A percentile compares a stretch with the other conserved stretches of the same genome.
Conservation (phyloP, 164 flowering plant species). For the Litsea cubeba region DNA sequence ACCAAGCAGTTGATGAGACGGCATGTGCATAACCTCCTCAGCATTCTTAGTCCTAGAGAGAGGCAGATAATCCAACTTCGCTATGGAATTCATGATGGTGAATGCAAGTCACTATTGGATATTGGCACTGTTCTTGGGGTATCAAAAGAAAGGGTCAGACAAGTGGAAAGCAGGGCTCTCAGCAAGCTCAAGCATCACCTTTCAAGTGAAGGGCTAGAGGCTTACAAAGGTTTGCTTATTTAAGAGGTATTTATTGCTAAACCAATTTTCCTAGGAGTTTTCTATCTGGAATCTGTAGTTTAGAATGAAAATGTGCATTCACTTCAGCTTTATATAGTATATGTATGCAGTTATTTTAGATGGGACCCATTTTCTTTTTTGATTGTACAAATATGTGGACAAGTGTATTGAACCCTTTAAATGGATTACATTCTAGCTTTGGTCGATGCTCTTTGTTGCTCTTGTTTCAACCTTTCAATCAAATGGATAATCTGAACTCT, state of each 20-base stretch:
- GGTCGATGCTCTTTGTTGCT: no score
- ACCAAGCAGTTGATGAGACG: slow-evolving; percentile 71
- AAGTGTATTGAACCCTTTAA: no score
- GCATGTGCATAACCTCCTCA: slow-evolving; percentile 59
- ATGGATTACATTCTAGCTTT: no score
- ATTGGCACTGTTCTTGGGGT: slow-evolving; percentile 55
- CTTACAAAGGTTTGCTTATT: slow-evolving; percentile 41
- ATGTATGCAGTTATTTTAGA: neutral
- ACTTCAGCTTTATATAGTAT: neutral
- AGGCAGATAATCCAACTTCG: slow-evolving; percentile 59
- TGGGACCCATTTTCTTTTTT: neutral
- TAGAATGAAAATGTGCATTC: neutral
- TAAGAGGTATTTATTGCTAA: slow-evolving; percentile 7
- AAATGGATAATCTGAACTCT: no score
- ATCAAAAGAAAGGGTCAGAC: slow-evolving; percentile 81
- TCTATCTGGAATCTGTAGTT: neutral
- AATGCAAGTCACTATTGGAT: slow-evolving; percentile 44
- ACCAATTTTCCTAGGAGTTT: neutral
- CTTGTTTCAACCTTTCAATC: no score
- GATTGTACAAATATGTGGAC: neutral
- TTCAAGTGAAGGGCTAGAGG: slow-evolving; percentile 49
- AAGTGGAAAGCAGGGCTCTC: slow-evolving; percentile 68
- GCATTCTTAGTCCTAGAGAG: slow-evolving; percentile 59
- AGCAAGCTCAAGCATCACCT: slow-evolving; percentile 60
- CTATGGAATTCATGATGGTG: slow-evolving; percentile 61